These are phyloP conservation scores for Aspergillus novofumigatus DNA, from an alignment of 2,329 filamentous ascomycete species.

Conservation along the genomic window DNA sequence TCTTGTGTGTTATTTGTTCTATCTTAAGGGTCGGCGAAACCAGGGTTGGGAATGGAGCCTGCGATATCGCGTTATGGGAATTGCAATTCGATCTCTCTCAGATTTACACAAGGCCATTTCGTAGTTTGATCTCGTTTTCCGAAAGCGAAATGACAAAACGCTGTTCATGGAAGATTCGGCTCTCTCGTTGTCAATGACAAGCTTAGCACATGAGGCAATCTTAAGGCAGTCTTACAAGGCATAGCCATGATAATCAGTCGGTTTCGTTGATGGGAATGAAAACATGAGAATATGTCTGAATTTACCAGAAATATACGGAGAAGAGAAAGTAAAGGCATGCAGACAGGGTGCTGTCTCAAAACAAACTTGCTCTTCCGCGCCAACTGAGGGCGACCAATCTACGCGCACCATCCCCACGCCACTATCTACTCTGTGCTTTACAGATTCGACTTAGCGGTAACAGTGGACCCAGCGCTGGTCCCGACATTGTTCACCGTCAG, in stretches of 20 bases:
- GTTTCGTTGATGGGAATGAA: background rate
- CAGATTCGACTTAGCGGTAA: conserved; percentile 24
- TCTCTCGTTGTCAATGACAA: too few species aligned
- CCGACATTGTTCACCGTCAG: conserved; percentile 51
- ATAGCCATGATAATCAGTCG: background rate
- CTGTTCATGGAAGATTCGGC: background rate
- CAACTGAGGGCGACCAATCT: background rate
- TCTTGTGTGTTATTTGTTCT: conserved; percentile 12
- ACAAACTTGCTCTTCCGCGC: background rate
- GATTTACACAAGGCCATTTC: background rate
- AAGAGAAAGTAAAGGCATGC: background rate
- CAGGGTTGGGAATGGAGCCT: conserved; percentile 25
- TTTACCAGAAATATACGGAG: conserved; percentile 3
- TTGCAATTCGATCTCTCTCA: conserved; percentile 3
- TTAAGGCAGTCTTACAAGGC: too few species aligned
- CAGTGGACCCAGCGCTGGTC: conserved; percentile 11
- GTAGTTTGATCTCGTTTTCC: background rate
- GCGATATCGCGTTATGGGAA: conserved; percentile 20
- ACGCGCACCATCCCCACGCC: background rate
- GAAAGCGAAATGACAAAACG: background rate
- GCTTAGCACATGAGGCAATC: background rate
- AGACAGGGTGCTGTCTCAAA: background rate
- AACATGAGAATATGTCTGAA: background rate
- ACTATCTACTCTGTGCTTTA: conserved; percentile 4
- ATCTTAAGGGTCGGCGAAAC: conserved; percentile 27